Evolutionary conservation across 768 basidiomycete species (phyloP).

Genomic region (Trametes meyenii): DNA sequence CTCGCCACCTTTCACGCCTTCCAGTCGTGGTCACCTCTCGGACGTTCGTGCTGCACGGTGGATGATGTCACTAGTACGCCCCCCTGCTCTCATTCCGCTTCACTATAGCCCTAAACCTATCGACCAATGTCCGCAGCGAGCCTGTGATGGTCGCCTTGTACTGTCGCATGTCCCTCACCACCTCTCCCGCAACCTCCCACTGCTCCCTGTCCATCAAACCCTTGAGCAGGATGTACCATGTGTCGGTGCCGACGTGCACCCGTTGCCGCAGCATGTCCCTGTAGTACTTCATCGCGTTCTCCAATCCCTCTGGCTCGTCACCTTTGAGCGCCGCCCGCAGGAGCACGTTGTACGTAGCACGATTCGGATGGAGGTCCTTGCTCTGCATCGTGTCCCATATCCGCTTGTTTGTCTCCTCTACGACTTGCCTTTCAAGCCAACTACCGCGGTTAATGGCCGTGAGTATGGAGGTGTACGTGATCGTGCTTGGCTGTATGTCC

Average conservation of each 20-base stretch:
- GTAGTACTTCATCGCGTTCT: slow-evolving; percentile 60
- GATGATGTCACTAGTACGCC: slow-evolving; percentile 14
- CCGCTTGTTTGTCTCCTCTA: slow-evolving; percentile 49
- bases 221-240: slow-evolving; percentile 76
- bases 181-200: slow-evolving; percentile 61
- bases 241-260: slow-evolving; percentile 56
- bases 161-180: slow-evolving; percentile 61
- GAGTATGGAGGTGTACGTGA: slow-evolving; percentile 85
- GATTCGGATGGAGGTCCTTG: slow-evolving; percentile 54
- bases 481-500: slow-evolving; percentile 61
- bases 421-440: slow-evolving; percentile 49
- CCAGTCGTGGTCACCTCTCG: not conserved
- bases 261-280: slow-evolving; percentile 57
- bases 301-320: slow-evolving; percentile 49
- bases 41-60: not conserved
- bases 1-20: not conserved
- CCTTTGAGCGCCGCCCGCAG: slow-evolving; percentile 67
- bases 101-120: slow-evolving; percentile 44
- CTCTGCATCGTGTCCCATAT: slow-evolving; percentile 63
- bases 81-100: slow-evolving; percentile 19
- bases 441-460: slow-evolving; percentile 66
- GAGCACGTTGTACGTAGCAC: slow-evolving; percentile 77
- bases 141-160: slow-evolving; percentile 33
- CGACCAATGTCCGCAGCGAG: slow-evolving; percentile 50
- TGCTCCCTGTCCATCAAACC: slow-evolving; percentile 61